Evolutionary conservation across 2,329 filamentous ascomycete genomes (phyloP), one percentile per base, ranked within the genome.

Genomic region (Monosporascus sp.): DNA sequence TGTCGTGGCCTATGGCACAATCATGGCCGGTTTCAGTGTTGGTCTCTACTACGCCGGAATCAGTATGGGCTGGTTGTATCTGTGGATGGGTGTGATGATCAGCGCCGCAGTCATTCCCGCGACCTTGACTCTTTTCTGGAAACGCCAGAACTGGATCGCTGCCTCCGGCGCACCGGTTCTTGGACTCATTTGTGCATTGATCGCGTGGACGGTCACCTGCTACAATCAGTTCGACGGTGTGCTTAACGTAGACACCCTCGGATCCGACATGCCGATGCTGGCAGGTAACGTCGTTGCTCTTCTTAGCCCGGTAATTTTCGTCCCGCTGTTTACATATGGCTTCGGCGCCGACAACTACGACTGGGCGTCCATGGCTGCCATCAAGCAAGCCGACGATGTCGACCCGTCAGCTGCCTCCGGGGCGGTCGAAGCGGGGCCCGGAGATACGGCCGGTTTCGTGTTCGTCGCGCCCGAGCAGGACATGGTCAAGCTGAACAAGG

Each of bases 71-170:
- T 93, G 91, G 65, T 76, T 94, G 5, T 94, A 93, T 67, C 75
- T 95, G 1, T 81, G 94, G 65, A 95, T 96, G 91, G 91, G 91
- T 11, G 88, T 91, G 45, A 89, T 95, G 62, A 92, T 96, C 65
- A 90, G 86, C 0, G 82, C 87, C 0, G 90, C 89, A 3, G 89
- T 94, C 3, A 79, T 96, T 7, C 91, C 91, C 0, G 88, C 89
- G 0, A 85, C 88, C 0, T 74, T 95, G 55, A 88, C 89, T 0
- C 78, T 96, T 1, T 77, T 91, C 57, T 96, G 90, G 89, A 81
- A 79, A 49, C 82, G 85, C 8, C 90, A 94, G 67, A 57, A 54
- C 52, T 51, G 55, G 47, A 51, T 55, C 38, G 55, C 55, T 15
- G 55, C 55, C 0, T 82, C 83, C 1, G 74, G 85, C 26, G 82